Percentiles rank a stretch among this genome's conserved stretches.
These are phyloP conservation scores for Aspergillus luchuensis DNA, from an alignment of 2,329 filamentous ascomycete genomes.

Conservation along the genomic window DNA sequence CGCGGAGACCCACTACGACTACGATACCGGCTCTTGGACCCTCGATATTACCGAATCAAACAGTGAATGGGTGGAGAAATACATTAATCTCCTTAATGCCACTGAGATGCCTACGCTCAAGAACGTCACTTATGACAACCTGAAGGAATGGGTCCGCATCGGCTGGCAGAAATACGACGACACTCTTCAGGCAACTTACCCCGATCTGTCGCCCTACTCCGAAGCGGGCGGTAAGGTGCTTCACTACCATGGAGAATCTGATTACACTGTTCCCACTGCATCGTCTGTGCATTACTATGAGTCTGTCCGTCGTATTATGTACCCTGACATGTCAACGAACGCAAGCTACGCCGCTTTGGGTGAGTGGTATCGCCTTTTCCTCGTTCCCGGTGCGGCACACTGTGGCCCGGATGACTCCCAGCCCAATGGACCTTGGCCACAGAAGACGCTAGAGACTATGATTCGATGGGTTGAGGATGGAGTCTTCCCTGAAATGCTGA, in stretches of 20 bases:
- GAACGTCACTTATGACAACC: constrained; percentile 58
- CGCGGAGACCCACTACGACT: constrained; percentile 30
- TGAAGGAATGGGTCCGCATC: constrained; percentile 55
- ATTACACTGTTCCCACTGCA: constrained; percentile 55
- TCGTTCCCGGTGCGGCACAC: constrained; percentile 58
- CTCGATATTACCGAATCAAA: constrained; percentile 36
- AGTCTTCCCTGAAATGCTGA: constrained; percentile 47
- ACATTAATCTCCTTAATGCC: constrained; percentile 30
- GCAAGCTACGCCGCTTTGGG: constrained; percentile 46
- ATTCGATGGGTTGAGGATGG: constrained; percentile 58
- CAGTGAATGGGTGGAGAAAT: constrained; percentile 41
- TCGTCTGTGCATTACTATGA: constrained; percentile 60
- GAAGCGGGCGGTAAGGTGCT: constrained; percentile 57
- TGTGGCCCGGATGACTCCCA: constrained; percentile 51
- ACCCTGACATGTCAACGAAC: constrained; percentile 43
- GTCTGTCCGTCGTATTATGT: constrained; percentile 56
- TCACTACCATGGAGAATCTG: constrained; percentile 61
- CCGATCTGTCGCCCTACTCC: constrained; percentile 56
- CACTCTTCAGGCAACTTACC: constrained; percentile 56
- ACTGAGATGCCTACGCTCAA: constrained; percentile 47
- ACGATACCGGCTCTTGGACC: constrained; percentile 32
- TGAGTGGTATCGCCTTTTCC: constrained; percentile 60
- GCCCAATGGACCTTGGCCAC: constrained; percentile 47
- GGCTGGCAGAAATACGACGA: constrained; percentile 54
- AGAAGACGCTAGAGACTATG: constrained; percentile 50